phyloP scores from a whole-genome alignment of 805 yeast species.

The Wickerhamiella australiensis region DNA sequence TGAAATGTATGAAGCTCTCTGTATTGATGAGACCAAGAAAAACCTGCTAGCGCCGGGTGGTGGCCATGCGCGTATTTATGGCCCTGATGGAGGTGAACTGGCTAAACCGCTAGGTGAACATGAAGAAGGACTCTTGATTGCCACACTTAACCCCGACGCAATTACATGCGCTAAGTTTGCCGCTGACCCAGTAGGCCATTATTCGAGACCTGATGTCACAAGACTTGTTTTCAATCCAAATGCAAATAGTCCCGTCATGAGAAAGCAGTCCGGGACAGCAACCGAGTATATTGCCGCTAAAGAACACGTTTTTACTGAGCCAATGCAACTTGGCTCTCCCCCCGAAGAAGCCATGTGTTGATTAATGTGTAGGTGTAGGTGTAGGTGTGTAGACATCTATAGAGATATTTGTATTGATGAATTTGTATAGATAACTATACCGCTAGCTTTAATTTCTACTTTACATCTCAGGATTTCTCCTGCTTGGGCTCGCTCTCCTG shows the following conservation, averaged over 20 bases:
- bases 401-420: too few species aligned
- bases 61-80: constrained; percentile 14
- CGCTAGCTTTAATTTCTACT: too few species aligned
- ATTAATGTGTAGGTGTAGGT: too few species aligned
- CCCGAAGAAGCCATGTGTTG: too few species aligned
- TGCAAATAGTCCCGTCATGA: background rate
- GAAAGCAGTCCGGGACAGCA: too few species aligned
- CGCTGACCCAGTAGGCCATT: constrained; percentile 16
- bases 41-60: constrained; percentile 8
- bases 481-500: too few species aligned
- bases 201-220: constrained; percentile 9
- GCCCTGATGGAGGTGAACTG: constrained; percentile 13
- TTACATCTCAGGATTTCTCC: too few species aligned
- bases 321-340: too few species aligned
- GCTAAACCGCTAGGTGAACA: constrained; percentile 3
- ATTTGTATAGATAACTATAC: too few species aligned
- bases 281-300: too few species aligned
- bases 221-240: background rate
- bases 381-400: too few species aligned
- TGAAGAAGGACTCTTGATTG: constrained; percentile 13
- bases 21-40: constrained; percentile 5
- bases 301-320: too few species aligned
- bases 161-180: constrained; percentile 10
- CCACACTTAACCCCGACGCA: constrained; percentile 6
- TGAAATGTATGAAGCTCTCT: background rate